phyloP scores from a whole-genome alignment of 768 basidiomycete genomes.

The Tricholoma terreum region DNA sequence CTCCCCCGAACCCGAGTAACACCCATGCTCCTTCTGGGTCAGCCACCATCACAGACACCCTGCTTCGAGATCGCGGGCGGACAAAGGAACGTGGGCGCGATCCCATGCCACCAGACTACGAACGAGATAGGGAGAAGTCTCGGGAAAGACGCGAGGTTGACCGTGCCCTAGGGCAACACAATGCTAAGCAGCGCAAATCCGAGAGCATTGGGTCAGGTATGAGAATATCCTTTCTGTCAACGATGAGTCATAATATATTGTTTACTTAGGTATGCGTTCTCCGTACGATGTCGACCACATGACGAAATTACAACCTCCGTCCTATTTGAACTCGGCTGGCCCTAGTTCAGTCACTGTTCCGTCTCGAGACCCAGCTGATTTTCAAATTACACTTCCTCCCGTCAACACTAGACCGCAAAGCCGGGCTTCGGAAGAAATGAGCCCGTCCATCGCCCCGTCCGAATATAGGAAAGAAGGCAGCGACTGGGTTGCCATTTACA shows the following conservation, averaged over 20 bases:
- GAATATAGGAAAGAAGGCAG: slow-evolving; percentile 68
- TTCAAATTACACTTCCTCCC: slow-evolving; percentile 16
- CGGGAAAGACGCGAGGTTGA: slow-evolving; percentile 18
- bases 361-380: slow-evolving; percentile 13
- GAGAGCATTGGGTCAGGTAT: slow-evolving; percentile 9
- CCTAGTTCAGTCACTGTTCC: slow-evolving; percentile 6
- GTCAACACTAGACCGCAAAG: slow-evolving; percentile 16
- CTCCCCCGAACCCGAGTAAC: slow-evolving; percentile 7
- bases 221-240: background rate
- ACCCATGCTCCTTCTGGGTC: background rate
- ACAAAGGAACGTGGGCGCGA: slow-evolving; percentile 19
- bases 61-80: slow-evolving; percentile 34
- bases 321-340: slow-evolving; percentile 20
- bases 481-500: slow-evolving; percentile 91
- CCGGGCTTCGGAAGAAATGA: slow-evolving; percentile 46
- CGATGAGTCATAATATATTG: background rate
- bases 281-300: slow-evolving; percentile 26
- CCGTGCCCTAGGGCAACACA: slow-evolving; percentile 35
- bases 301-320: slow-evolving; percentile 32
- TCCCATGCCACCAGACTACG: slow-evolving; percentile 12
- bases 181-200: slow-evolving; percentile 13
- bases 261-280: slow-evolving; percentile 28
- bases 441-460: slow-evolving; percentile 36
- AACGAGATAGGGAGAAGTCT: slow-evolving; percentile 16
- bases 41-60: background rate